Evolutionary conservation across 805 yeast species (phyloP).

Genomic region (Candida ponderosae): DNA sequence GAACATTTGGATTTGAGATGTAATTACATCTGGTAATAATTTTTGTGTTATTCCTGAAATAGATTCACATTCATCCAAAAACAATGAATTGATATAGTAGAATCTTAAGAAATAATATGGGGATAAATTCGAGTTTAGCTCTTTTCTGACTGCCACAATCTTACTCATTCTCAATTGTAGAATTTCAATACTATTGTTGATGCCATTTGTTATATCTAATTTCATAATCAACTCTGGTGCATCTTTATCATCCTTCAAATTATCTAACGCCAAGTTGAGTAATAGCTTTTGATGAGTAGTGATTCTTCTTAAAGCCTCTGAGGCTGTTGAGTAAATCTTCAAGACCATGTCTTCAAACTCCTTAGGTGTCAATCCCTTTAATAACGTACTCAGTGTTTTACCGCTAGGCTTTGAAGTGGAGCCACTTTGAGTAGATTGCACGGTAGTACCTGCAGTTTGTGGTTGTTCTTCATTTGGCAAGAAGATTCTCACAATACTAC

Average conservation of each 20-base stretch:
- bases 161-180: conserved; percentile 74
- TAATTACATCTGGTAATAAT: conserved; percentile 60
- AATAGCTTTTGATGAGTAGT: conserved; percentile 73
- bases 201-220: conserved; percentile 58
- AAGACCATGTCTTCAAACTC: conserved; percentile 72
- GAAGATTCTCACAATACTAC: conserved; percentile 56
- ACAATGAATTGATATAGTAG: conserved; percentile 58
- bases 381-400: conserved; percentile 33
- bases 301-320: conserved; percentile 68
- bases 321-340: conserved; percentile 50
- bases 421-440: conserved; percentile 3
- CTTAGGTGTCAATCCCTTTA: conserved; percentile 59
- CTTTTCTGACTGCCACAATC: conserved; percentile 69
- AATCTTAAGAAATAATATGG: conserved; percentile 58
- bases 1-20: conserved; percentile 58
- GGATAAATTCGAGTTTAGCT: conserved; percentile 51
- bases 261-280: conserved; percentile 57
- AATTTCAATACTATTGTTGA: conserved; percentile 59
- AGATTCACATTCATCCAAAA: conserved; percentile 76
- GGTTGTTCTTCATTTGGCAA: conserved; percentile 43
- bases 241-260: conserved; percentile 22
- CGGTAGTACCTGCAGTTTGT: conserved; percentile 8
- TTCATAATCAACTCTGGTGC: conserved; percentile 37
- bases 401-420: conserved; percentile 14
- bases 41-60: conserved; percentile 56